These are phyloP conservation scores for Plantago coronopus DNA, from an alignment of 305 asterid genomes.

Conservation along the genomic window DNA sequence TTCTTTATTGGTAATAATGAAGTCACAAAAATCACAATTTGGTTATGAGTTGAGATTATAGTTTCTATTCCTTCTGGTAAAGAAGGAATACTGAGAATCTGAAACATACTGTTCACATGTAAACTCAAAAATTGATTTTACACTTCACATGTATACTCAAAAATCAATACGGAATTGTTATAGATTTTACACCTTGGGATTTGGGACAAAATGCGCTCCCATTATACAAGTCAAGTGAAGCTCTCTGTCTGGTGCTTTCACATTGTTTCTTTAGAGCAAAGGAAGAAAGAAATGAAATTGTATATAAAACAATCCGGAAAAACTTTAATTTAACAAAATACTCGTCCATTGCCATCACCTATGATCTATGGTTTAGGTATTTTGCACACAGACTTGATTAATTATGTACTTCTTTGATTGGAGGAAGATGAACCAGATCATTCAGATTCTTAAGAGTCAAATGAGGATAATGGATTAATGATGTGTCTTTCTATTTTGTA, in stretches of 20 bases:
- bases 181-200: not conserved
- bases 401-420: slow-evolving; percentile 16
- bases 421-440: not conserved
- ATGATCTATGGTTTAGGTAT: not conserved
- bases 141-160: slow-evolving; percentile 5
- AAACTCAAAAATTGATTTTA: not conserved
- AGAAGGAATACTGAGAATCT: slow-evolving; percentile 5
- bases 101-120: not conserved
- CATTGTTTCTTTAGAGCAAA: slow-evolving; percentile 2
- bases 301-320: too few species aligned
- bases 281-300: too few species aligned
- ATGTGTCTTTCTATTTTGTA: slow-evolving; percentile 28
- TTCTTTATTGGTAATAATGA: not conserved
- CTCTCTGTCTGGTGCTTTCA: not conserved
- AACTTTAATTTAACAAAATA: too few species aligned
- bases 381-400: not conserved
- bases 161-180: slow-evolving; percentile 5
- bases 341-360: too few species aligned
- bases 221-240: not conserved
- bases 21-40: slow-evolving; percentile 5
- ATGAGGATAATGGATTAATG: slow-evolving; percentile 8
- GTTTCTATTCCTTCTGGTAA: slow-evolving; percentile 11
- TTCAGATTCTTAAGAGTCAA: slow-evolving; percentile 14
- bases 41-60: slow-evolving; percentile 20
- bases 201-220: slow-evolving; percentile 7